Base-by-base conservation (phyloP, 805 yeast species). In the Yueomyces sinensis region DNA sequence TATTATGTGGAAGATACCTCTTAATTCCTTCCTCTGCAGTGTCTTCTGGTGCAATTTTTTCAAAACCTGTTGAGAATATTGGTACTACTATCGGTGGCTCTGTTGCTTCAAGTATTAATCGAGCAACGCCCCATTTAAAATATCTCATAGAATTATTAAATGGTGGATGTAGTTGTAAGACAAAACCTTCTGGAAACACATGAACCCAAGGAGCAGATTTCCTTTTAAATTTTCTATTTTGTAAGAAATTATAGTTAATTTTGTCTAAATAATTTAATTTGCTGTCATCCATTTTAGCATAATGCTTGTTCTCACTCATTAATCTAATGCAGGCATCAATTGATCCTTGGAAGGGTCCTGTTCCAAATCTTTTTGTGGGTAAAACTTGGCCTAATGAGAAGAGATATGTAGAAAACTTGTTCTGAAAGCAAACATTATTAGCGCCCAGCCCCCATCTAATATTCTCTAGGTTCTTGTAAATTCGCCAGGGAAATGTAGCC, bases 391-490 rank as follows among this genome's bases (percentile, higher is more conserved):
- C 98, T 40, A 84, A 57, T 18, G 86, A 74, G 62, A 89, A 89
- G 51, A 84, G 87, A 16, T 50, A 65, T 7, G 74, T 56, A 2
- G 69, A 52, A 3, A 65, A 45, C 18, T 56, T 58, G 39, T 62
- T 70, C 17, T 74, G 69, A 57, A 91, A 89, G 52, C 97, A 89
- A 28, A 89, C 72, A 53, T 91, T 87, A 33, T 78, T 73, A 9
- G 98, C 98, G 0, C 94, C 98, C 36, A 91, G 64, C 4, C 95
- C 87, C 97, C 97, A 89, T 48, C 98, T 67, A 35, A 84, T 72
- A 35, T 72, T 68, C 41, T 75, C 80, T 14, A 81, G 59, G 37
- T 74, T 71, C 13, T 62, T 56, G 44, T 72, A 80, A 44, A 70
- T 72, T 27, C 73, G 65, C 71, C 76, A 68, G 0, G 96, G 95